Conservation (phyloP, 2,329 filamentous ascomycete species). For the Penicillium brasilianum region DNA sequence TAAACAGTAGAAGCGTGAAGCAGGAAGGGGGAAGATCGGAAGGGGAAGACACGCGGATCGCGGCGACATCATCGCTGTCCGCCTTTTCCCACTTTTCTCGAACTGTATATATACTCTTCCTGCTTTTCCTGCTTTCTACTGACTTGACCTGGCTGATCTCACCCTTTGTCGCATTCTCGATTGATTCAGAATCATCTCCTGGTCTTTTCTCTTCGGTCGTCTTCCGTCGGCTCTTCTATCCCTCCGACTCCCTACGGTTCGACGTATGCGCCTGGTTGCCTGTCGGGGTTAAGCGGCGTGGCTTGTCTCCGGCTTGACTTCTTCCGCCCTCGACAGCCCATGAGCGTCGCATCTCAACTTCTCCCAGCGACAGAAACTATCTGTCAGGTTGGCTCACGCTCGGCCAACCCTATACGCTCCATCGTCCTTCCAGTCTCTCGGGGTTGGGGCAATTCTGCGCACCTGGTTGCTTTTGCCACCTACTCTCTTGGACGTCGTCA, state of each 20-base stretch:
- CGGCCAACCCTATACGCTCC: slow-evolving; percentile 1
- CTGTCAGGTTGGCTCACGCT: slow-evolving; percentile 10
- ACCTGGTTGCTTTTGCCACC: slow-evolving; percentile 20
- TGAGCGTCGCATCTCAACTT: slow-evolving; percentile 22
- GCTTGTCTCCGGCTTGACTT: slow-evolving; percentile 27
- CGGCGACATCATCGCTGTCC: slow-evolving; percentile 26
- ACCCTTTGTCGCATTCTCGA: background rate
- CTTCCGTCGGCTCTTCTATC: background rate
- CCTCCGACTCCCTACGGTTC: slow-evolving; percentile 2
- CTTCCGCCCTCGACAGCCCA: slow-evolving; percentile 16
- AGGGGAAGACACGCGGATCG: slow-evolving; percentile 19
- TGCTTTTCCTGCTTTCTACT: background rate
- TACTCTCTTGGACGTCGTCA: slow-evolving; percentile 24
- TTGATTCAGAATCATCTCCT: background rate
- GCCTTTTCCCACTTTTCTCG: slow-evolving; percentile 21
- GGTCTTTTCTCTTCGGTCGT: background rate
- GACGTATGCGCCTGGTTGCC: slow-evolving; percentile 19
- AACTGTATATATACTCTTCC: background rate
- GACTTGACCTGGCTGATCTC: background rate
- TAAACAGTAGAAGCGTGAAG: background rate
- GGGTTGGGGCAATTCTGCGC: slow-evolving; percentile 5
- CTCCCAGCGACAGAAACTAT: slow-evolving; percentile 14
- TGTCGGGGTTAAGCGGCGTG: slow-evolving; percentile 34
- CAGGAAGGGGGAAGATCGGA: slow-evolving; percentile 16
- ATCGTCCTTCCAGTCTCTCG: slow-evolving; percentile 4